These are phyloP conservation scores for Hortiboletus rubellus DNA, from an alignment of 1,284 basidiomycete species.

Conservation along the genomic window DNA sequence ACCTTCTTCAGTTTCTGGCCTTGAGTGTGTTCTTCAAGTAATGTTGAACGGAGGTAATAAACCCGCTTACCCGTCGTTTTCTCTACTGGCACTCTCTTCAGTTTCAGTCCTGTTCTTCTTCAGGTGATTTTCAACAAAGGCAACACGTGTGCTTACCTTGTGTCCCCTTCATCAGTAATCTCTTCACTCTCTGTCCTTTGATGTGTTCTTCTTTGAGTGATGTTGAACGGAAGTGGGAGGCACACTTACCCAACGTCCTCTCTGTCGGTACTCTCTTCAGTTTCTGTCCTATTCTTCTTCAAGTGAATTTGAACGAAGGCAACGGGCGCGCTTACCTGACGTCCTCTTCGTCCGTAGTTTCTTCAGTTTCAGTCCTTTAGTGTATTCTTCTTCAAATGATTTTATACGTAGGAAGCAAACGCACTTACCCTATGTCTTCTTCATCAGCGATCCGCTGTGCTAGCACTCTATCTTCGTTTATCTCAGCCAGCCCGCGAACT, in stretches of 20 bases:
- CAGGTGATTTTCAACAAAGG: not conserved
- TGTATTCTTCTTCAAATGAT: not conserved
- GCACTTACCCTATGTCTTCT: conserved; percentile 14
- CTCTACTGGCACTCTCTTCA: not conserved
- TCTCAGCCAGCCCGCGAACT: conserved; percentile 14
- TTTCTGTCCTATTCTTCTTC: not conserved
- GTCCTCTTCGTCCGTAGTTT: conserved; percentile 5
- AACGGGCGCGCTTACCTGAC: conserved; percentile 5
- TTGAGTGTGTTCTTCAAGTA: not conserved
- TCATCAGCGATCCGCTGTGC: conserved; percentile 21
- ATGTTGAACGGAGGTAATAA: not conserved
- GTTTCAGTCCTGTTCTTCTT: not conserved
- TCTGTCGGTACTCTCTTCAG: conserved; percentile 1
- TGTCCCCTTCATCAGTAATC: not conserved
- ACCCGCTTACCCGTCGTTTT: not conserved
- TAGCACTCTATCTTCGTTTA: conserved; percentile 23
- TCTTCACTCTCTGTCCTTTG: conserved; percentile 4
- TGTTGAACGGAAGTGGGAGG: not conserved
- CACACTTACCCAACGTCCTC: conserved; percentile 14
- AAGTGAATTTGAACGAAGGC: not conserved
- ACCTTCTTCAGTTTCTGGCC: not conserved
- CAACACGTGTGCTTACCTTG: not conserved
- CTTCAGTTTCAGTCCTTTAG: conserved; percentile 5
- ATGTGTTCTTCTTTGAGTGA: not conserved
- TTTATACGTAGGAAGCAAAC: not conserved